phyloP scores from a whole-genome alignment of 352 stramenopile species.

The Globisporangium mamillatum region DNA sequence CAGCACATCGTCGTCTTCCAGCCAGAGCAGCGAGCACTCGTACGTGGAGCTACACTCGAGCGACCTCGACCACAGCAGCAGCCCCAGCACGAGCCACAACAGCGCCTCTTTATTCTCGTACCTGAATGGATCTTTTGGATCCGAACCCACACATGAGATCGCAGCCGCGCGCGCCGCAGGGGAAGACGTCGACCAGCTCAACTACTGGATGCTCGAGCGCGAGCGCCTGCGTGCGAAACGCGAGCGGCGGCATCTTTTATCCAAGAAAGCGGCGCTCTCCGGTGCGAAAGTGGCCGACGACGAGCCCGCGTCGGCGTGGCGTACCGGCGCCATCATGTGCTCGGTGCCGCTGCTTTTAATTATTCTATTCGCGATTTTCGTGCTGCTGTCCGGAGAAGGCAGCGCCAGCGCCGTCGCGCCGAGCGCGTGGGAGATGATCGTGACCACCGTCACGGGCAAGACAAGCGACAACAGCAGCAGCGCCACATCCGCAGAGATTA shows the following conservation, averaged over 20 bases:
- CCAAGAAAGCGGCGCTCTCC: constrained; percentile 10
- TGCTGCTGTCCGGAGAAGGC: constrained; percentile 42
- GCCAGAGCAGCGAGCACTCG: constrained; percentile 3
- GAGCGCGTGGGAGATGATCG: constrained; percentile 17
- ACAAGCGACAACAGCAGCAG: constrained; percentile 11
- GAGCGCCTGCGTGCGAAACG: constrained; percentile 40
- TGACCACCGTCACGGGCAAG: constrained; percentile 18
- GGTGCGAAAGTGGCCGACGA: not conserved
- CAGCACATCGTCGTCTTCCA: constrained; percentile 1
- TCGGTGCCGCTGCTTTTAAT: constrained; percentile 63
- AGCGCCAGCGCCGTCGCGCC: constrained; percentile 8
- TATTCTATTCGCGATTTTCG: constrained; percentile 52
- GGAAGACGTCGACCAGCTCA: constrained; percentile 35
- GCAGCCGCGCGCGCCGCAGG: constrained; percentile 19
- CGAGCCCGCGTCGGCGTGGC: constrained; percentile 45
- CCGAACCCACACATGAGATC: constrained; percentile 29
- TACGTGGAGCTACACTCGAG: constrained; percentile 1
- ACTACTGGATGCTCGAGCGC: constrained; percentile 78
- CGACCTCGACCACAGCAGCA: constrained; percentile 6
- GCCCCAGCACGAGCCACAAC: constrained; percentile 7
- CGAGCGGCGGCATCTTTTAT: constrained; percentile 14
- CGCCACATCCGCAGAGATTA: constrained; percentile 7
- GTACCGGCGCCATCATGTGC: constrained; percentile 64
- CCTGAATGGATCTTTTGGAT: constrained; percentile 16
- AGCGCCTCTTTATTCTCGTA: not conserved